Evolutionary conservation across 306 rosid species (phyloP), one percentile per base, ranked within the genome.

Genomic region (Sesbania bispinosa): DNA sequence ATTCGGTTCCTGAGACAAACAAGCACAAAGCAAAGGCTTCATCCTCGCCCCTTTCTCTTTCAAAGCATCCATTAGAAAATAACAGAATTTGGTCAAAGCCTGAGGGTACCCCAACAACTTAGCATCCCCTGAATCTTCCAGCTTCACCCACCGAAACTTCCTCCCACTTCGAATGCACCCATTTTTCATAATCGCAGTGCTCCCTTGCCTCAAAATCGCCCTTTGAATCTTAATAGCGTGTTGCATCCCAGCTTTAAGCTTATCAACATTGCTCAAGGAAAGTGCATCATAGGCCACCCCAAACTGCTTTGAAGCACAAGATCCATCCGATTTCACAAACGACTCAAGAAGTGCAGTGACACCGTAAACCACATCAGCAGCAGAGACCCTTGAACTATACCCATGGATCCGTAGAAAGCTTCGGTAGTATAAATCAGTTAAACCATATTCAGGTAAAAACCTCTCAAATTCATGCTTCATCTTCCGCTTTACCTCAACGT

Each of bases 11-110:
- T 89, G 96, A 9, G 91, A 84, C 74, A 91, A 45, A 81, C 97
- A 94, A 66, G 99, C 99, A 78, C 96, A 94, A n/a, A 94, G 72
- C 75, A 94, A 43, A 71, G 99, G 97, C 80, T 94, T 94, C 96
- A 91, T 91, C 77, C 88, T 82, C 3, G 99, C 99, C 57, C 99
- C 97, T 80, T 84, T 94, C 70, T 91, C 97, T 42, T 84, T 83
- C 82, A 94, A 53, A 69, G 97, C 99, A 84, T 94, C 99, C 97
- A 94, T 89, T 59, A 94, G 75, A 74, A 94, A 94, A 85, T 89
- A 88, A 77, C 99, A 86, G 23, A 94, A 89, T 62, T 88, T 94
- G 2, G 97, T 91, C 87, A 94, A 82, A 0, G 99, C 97, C 75
- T 91, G 99, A 0, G 99, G 99, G 51, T 94, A 89, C 13, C 99